phyloP scores from a whole-genome alignment of 2,329 filamentous ascomycete genomes.

The Xylariaceae sp. region DNA sequence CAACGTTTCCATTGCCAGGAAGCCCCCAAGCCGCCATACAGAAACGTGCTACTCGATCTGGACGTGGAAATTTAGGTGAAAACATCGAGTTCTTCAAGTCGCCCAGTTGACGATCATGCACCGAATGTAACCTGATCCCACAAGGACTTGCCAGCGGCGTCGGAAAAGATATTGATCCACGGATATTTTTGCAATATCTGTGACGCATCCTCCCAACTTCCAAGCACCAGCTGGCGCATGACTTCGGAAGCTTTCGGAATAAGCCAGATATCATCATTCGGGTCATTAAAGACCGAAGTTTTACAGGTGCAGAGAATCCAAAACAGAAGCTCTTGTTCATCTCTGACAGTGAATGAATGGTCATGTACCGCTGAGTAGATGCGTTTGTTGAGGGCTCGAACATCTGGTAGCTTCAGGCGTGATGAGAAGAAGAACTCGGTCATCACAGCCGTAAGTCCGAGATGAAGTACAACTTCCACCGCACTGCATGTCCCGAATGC shows the following conservation, averaged over 20 bases:
- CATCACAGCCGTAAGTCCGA: constrained; percentile 27
- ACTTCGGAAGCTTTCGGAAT: constrained; percentile 4
- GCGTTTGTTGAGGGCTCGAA: constrained; percentile 10
- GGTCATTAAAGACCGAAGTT: background rate
- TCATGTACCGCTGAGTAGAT: constrained; percentile 4
- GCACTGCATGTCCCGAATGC: constrained; percentile 1
- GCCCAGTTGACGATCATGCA: too few species aligned
- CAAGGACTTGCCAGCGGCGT: too few species aligned
- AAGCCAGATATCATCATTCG: constrained; percentile 9
- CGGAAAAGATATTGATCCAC: constrained; percentile 3
- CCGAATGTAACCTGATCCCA: too few species aligned
- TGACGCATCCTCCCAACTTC: constrained; percentile 7
- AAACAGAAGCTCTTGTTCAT: constrained; percentile 16
- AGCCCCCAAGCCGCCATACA: too few species aligned
- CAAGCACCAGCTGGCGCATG: constrained; percentile 3
- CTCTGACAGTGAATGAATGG: background rate
- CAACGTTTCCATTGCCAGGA: too few species aligned
- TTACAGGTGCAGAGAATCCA: constrained; percentile 20
- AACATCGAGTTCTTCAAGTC: too few species aligned
- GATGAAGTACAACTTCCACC: constrained; percentile 19
- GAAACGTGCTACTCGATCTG: too few species aligned
- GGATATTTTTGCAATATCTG: constrained; percentile 5
- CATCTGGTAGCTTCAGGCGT: constrained; percentile 11
- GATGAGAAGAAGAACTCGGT: constrained; percentile 19
- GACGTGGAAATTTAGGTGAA: too few species aligned